Evolutionary conservation across 768 basidiomycete species (phyloP), one percentile per base, ranked within the genome.

Genomic region (Gymnopilus dilepis): DNA sequence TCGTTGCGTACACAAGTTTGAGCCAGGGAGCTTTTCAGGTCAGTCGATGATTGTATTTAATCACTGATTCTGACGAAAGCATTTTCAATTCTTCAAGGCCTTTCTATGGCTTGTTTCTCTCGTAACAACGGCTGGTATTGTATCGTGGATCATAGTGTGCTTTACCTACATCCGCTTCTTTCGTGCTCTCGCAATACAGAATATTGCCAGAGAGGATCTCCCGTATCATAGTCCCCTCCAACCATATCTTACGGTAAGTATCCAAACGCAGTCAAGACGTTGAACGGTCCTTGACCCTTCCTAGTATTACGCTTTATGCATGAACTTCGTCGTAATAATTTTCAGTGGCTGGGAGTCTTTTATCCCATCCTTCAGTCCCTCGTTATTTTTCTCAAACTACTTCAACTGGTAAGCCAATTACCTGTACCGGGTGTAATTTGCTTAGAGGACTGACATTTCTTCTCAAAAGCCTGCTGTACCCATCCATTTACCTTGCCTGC

Each of bases 151-250:
- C 21, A 56, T 74, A 19, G 65, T 77, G 15, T 72, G 72, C 40
- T 43, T 73, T 11, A 70, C 72, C 17, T 76, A 74, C 56, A 64
- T 76, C 37, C 66, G 73, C 15, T 75, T 77, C 59, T 75, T 67
- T 51, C 54, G 71, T 31, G 72, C 68, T 15, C 42, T 77, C 47
- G 62, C 59, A 19, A 66, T 63, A 22, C 78, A 76, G 60, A 72
- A 68, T 3, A 72, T 76, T 56, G 62, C 72, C 55, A 65, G 76
- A 43, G 66, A 72, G 40, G 58, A 48, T n/a, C 65, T 77, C 6
- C 74, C 77, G 7, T 76, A 77, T 68, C 71, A 74, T 67, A 80
- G 77, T 33, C 82, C 84, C 13, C 78, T 79, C 60, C 81, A 81
- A 63, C 82, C 82, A 9, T 82, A 76, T 61, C 75, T 81, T 19